A percentile compares a stretch with the other conserved stretches of the same genome.
Conservation (phyloP, 2,329 filamentous ascomycete genomes). For the Fusarium odoratissimum region DNA sequence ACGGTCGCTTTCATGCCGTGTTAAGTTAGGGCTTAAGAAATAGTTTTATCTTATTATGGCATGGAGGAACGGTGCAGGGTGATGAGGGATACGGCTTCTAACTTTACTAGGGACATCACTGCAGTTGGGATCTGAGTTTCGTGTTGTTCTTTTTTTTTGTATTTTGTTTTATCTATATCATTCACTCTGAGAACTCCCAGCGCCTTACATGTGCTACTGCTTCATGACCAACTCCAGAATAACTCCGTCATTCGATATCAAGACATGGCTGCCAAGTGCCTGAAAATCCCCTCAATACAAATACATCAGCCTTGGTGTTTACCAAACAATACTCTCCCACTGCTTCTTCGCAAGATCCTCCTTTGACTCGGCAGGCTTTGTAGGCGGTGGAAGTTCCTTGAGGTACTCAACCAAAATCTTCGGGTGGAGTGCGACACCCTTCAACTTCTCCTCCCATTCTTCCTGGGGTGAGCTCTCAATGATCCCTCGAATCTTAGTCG, state of each 20-base stretch:
- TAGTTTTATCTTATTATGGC: not conserved
- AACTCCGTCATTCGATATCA: not conserved
- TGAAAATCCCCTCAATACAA: too few species aligned
- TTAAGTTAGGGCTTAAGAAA: slow-evolving; percentile 18
- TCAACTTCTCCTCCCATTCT: not conserved
- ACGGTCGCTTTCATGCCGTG: slow-evolving; percentile 12
- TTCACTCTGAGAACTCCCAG: not conserved
- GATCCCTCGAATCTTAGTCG: slow-evolving; percentile 39
- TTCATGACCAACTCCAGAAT: too few species aligned
- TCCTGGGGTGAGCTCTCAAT: slow-evolving; percentile 6
- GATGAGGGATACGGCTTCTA: not conserved
- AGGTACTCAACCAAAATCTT: slow-evolving; percentile 23
- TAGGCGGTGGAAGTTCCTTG: not conserved
- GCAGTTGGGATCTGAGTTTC: accelerated
- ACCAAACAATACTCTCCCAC: not conserved
- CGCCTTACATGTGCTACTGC: not conserved
- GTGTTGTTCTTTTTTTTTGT: not conserved
- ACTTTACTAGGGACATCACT: not conserved
- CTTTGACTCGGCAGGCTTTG: not conserved
- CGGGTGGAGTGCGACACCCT: slow-evolving; percentile 9
- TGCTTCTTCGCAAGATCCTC: not conserved
- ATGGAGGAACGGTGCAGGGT: not conserved
- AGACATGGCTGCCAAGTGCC: too few species aligned
- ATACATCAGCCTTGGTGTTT: not conserved
- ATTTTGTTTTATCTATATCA: not conserved